Percentiles rank a stretch among this genome's conserved stretches.
Evolutionary conservation across 2,329 filamentous ascomycete genomes (phyloP).

Genomic region (Aspergillus tubingensis): DNA sequence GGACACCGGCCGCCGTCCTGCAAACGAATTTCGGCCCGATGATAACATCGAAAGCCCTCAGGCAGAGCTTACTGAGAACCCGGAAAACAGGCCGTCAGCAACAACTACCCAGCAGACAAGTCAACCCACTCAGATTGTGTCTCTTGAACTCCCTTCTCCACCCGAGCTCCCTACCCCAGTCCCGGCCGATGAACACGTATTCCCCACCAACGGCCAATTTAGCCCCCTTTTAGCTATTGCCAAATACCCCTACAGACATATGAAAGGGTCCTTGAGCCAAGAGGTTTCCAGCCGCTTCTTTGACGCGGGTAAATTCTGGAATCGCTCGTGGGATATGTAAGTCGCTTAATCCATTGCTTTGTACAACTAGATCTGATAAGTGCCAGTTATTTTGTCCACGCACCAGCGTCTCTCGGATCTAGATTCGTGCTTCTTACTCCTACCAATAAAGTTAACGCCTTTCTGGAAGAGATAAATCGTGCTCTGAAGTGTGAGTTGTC

Average conservation of each 20-base stretch:
- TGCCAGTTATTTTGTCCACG: conserved; percentile 67
- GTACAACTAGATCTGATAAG: background rate
- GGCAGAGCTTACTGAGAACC: background rate
- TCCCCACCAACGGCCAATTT: conserved; percentile 32
- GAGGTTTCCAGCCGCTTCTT: conserved; percentile 43
- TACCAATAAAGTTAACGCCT: conserved; percentile 63
- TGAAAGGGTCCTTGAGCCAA: conserved; percentile 35
- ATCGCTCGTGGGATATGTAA: conserved; percentile 75
- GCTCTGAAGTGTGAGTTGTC: conserved; percentile 53
- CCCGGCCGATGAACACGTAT: background rate
- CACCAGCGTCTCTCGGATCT: conserved; percentile 48
- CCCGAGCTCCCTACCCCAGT: background rate
- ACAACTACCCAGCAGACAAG: background rate
- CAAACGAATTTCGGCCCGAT: background rate
- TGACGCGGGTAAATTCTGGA: conserved; percentile 49
- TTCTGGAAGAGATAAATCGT: conserved; percentile 66
- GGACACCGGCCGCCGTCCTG: conserved; percentile 21
- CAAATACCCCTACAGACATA: conserved; percentile 47
- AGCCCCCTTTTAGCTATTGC: conserved; percentile 43
- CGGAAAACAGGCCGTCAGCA: background rate
- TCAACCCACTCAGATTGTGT: background rate
- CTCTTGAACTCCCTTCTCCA: background rate
- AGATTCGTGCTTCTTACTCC: conserved; percentile 68
- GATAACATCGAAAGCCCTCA: background rate
- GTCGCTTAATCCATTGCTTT: conserved; percentile 33